Conservation (phyloP, 257 asterid genomes). For the Scutellaria barbata region DNA sequence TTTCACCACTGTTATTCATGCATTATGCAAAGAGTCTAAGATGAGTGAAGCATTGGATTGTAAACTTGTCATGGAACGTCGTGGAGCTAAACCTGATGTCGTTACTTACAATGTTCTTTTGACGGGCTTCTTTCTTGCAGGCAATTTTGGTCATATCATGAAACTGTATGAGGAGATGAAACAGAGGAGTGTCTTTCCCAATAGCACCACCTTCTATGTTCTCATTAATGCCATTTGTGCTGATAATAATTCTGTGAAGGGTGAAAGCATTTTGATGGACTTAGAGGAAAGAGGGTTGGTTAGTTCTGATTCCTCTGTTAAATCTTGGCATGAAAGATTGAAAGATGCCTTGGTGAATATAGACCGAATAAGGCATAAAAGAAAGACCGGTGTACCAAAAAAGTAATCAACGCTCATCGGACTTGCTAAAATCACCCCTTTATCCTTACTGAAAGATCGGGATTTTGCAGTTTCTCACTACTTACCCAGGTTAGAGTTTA, state of each 20-base stretch:
- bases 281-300: constrained; percentile 70
- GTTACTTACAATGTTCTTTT: constrained; percentile 80
- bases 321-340: constrained; percentile 51
- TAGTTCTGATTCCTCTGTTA: constrained; percentile 33
- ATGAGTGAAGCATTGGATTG: constrained; percentile 57
- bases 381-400: constrained; percentile 31
- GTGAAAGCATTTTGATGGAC: constrained; percentile 61
- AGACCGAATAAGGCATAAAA: constrained; percentile 50
- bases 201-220: constrained; percentile 61
- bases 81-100: constrained; percentile 71
- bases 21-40: constrained; percentile 63
- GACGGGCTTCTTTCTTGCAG: constrained; percentile 56
- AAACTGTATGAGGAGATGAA: constrained; percentile 83
- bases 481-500: constrained; percentile 31
- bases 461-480: constrained; percentile 12
- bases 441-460: constrained; percentile 17
- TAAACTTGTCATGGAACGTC: constrained; percentile 66
- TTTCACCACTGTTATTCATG: constrained; percentile 76
- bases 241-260: constrained; percentile 50
- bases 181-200: constrained; percentile 58
- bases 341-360: constrained; percentile 51
- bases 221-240: constrained; percentile 53
- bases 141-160: constrained; percentile 54
- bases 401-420: constrained; percentile 1
- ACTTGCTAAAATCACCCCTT: constrained; percentile 13